These are phyloP conservation scores for Tulasnella sp. DNA, from an alignment of 768 basidiomycete genomes.

Conservation along the genomic window DNA sequence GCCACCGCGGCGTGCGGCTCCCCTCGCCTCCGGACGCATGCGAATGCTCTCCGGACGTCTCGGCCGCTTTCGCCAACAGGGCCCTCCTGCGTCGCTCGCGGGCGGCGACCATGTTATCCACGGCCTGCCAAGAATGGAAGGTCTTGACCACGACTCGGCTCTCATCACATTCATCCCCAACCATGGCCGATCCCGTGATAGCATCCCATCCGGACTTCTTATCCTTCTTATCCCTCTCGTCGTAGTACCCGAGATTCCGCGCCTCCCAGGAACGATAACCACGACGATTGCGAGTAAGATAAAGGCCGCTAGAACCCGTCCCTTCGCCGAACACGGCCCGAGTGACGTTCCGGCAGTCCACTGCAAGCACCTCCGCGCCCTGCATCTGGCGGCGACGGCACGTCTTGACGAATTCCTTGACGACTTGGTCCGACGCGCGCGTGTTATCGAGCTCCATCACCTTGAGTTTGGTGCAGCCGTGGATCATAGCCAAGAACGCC, in stretches of 20 bases:
- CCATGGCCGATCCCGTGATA: constrained; percentile 28
- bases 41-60: constrained; percentile 25
- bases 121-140: constrained; percentile 77
- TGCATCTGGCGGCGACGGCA: constrained; percentile 35
- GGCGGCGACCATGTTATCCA: constrained; percentile 53
- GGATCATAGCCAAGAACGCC: constrained; percentile 51
- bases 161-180: constrained; percentile 70
- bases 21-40: constrained; percentile 33
- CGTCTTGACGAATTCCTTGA: constrained; percentile 55
- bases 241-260: constrained; percentile 54
- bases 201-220: constrained; percentile 8
- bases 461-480: constrained; percentile 45
- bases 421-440: constrained; percentile 44
- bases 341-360: constrained; percentile 62
- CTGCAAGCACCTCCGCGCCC: constrained; percentile 49
- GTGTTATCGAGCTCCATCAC: constrained; percentile 74
- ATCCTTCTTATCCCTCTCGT: constrained; percentile 55
- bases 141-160: constrained; percentile 63
- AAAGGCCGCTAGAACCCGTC: constrained; percentile 19
- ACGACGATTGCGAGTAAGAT: constrained; percentile 47
- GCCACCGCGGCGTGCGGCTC: constrained; percentile 5
- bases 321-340: constrained; percentile 55
- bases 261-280: constrained; percentile 71
- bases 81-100: constrained; percentile 56
- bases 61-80: constrained; percentile 26